Evolutionary conservation across 495 filamentous ascomycete species (phyloP).

Genomic region (Aspergillus taichungensis): DNA sequence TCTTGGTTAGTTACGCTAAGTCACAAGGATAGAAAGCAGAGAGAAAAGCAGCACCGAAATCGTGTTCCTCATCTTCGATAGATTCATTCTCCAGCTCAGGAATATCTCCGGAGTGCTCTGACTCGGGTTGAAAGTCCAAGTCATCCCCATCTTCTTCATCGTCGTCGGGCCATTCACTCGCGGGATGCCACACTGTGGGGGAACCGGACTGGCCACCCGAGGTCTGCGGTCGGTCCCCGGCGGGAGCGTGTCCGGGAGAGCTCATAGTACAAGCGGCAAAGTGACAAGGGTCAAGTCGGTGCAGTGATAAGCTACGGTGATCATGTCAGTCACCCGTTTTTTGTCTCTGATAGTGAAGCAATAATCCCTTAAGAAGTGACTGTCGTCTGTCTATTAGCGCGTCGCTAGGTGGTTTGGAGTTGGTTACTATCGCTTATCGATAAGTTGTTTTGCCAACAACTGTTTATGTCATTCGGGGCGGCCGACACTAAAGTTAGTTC

Average conservation of each 20-base stretch:
- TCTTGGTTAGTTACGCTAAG: background rate
- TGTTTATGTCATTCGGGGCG: too few species aligned
- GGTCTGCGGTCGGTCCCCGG: conserved; percentile 8
- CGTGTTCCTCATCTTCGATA: conserved; percentile 14
- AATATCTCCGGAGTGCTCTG: conserved; percentile 21
- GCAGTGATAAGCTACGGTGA: background rate
- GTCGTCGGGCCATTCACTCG: conserved; percentile 36
- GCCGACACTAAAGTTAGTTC: too few species aligned
- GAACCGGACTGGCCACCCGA: conserved; percentile 2
- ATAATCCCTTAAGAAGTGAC: background rate
- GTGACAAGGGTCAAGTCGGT: conserved; percentile 2
- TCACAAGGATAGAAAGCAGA: conserved; percentile 18
- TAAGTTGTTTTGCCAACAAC: too few species aligned
- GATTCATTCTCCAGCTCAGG: conserved; percentile 32
- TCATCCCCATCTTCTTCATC: conserved; percentile 42
- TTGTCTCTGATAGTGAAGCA: conserved; percentile 1
- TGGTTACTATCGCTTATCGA: too few species aligned
- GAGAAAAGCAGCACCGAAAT: conserved; percentile 13
- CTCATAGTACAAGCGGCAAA: conserved; percentile 11
- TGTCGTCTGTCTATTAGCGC: conserved; percentile 7
- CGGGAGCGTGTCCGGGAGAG: conserved; percentile 5
- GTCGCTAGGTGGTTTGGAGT: background rate
- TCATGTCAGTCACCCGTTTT: conserved; percentile 6
- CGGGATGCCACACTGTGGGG: conserved; percentile 24
- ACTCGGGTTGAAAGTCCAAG: conserved; percentile 35